Conservation (phyloP, 2,329 filamentous ascomycete genomes). For the Fusarium azukiicola region DNA sequence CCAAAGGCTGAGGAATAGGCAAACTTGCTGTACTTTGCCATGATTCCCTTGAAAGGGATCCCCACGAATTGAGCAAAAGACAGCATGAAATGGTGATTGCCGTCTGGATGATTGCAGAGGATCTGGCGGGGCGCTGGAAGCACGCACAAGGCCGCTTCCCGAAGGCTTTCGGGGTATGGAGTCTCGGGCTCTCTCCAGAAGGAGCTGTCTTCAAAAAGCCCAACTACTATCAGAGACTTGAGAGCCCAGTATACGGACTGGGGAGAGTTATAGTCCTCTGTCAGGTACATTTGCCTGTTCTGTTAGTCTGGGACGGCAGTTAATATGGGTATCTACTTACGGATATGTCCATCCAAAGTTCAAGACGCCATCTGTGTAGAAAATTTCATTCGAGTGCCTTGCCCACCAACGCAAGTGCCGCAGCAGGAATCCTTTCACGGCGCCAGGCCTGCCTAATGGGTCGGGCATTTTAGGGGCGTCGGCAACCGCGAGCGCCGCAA, state of each 20-base stretch:
- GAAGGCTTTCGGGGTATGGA: slow-evolving; percentile 1
- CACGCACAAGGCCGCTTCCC: neutral
- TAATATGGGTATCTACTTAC: neutral
- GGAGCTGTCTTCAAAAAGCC: neutral
- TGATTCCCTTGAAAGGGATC: slow-evolving; percentile 16
- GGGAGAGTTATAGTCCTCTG: slow-evolving; percentile 76
- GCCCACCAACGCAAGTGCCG: slow-evolving; percentile 14
- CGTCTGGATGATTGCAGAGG: slow-evolving; percentile 57
- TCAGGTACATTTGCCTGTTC: slow-evolving; percentile 71
- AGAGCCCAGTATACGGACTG: slow-evolving; percentile 76
- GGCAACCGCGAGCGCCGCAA: slow-evolving; percentile 66
- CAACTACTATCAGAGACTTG: slow-evolving; percentile 69
- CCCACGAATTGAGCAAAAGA: slow-evolving; percentile 34
- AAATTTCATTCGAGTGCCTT: neutral
- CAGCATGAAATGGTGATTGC: slow-evolving; percentile 45
- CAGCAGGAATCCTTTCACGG: slow-evolving; percentile 2
- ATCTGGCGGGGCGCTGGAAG: slow-evolving; percentile 63
- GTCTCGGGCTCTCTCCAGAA: neutral
- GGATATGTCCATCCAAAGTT: slow-evolving; percentile 9
- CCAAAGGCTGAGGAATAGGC: slow-evolving; percentile 68
- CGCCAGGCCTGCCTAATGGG: neutral
- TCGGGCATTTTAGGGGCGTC: slow-evolving; percentile 58
- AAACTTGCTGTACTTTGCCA: slow-evolving; percentile 67
- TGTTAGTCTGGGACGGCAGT: slow-evolving; percentile 44
- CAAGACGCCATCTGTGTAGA: slow-evolving; percentile 9